Evolutionary conservation across 208 protist genomes (phyloP).

Genomic region (Leishmania amazonensis): DNA sequence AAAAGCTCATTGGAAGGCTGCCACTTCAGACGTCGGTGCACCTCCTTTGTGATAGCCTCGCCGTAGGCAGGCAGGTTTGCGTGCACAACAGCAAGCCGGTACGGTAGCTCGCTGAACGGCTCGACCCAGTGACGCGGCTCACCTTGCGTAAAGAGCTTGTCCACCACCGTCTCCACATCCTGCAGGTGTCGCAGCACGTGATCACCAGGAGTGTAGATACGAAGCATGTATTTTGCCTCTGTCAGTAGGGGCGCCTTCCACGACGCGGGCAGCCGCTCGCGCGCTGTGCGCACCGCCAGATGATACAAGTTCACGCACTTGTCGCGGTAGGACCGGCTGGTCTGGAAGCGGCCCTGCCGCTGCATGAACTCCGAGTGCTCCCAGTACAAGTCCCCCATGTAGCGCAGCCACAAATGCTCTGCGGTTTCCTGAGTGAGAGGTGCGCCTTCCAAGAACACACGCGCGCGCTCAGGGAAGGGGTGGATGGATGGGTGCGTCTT

Average conservation of each 20-base stretch:
- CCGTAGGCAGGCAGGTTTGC: constrained; percentile 78
- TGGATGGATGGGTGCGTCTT: constrained; percentile 92
- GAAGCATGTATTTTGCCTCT: constrained; percentile 81
- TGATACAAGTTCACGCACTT: constrained; percentile 88
- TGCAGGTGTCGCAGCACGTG: constrained; percentile 62
- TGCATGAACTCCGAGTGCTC: constrained; percentile 89
- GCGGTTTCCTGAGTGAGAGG: constrained; percentile 90
- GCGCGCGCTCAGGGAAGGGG: constrained; percentile 87
- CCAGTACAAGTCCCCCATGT: constrained; percentile 89
- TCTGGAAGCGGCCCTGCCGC: constrained; percentile 80
- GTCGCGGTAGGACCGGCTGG: constrained; percentile 61
- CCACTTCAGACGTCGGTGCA: constrained; percentile 38
- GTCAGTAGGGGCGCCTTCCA: constrained; percentile 86
- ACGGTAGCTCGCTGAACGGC: constrained; percentile 75
- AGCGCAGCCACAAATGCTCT: constrained; percentile 89
- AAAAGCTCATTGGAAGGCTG: constrained; percentile 69
- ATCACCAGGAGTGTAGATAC: constrained; percentile 65
- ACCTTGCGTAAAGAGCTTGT: constrained; percentile 65
- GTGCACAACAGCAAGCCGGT: constrained; percentile 79
- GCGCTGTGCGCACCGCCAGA: constrained; percentile 75
- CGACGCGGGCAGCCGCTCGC: constrained; percentile 78
- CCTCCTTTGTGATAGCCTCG: constrained; percentile 74
- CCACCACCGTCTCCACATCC: constrained; percentile 76
- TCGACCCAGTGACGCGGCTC: constrained; percentile 88
- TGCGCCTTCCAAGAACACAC: constrained; percentile 78